Evolutionary conservation across 1,284 basidiomycete species (phyloP).

Genomic region (Papiliotrema fonsecae): DNA sequence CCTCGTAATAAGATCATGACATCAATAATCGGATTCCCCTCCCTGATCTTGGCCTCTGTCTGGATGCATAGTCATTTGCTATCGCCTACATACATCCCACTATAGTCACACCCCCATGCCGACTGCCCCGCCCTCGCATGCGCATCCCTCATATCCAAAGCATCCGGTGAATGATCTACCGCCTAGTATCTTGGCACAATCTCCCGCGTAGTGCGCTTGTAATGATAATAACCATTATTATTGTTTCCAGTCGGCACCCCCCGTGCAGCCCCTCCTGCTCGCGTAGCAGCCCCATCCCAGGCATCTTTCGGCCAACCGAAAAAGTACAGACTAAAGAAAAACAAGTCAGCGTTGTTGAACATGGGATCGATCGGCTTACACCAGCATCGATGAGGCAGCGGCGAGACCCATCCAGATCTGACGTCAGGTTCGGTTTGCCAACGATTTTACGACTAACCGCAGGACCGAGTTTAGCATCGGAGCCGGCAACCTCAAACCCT

Average conservation of each 20-base stretch:
- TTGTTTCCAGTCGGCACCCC: constrained; percentile 23
- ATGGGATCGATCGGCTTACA: constrained; percentile 24
- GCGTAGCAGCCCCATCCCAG: constrained; percentile 29
- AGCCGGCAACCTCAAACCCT: constrained; percentile 22
- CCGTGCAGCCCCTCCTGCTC: constrained; percentile 21
- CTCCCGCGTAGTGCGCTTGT: constrained; percentile 43
- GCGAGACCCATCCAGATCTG: constrained; percentile 43
- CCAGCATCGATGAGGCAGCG: constrained; percentile 25
- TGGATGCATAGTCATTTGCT: no score
- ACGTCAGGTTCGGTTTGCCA: neutral
- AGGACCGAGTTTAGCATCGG: constrained; percentile 27
- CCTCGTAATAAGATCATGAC: no score
- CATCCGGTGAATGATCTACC: no score
- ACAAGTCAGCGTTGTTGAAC: neutral
- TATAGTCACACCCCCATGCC: no score
- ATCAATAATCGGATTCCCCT: no score
- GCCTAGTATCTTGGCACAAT: constrained; percentile 26
- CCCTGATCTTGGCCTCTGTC: no score
- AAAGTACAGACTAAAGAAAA: constrained; percentile 23
- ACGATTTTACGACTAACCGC: constrained; percentile 21
- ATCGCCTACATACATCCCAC: no score
- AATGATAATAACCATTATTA: constrained; percentile 43
- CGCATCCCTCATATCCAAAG: no score
- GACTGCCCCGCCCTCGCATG: no score
- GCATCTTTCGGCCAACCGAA: constrained; percentile 40